phyloP scores from a whole-genome alignment of 75 land plant species.

The Cryptomeria japonica region DNA sequence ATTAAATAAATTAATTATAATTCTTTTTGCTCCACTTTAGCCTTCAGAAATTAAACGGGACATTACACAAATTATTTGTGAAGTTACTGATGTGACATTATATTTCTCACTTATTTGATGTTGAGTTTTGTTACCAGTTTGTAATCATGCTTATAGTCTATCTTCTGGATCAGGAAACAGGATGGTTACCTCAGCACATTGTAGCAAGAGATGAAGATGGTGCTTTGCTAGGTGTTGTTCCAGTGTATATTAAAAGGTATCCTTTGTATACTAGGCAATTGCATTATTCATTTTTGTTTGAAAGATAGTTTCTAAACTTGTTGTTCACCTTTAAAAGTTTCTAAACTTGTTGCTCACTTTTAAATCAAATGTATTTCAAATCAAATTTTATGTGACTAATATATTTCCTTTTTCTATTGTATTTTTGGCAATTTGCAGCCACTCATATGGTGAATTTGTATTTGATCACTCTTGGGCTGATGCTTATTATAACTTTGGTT shows the following conservation, averaged over 20 bases:
- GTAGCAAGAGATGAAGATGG: conserved; percentile 70
- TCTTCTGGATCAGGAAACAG: conserved; percentile 66
- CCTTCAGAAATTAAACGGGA: too few relatives aligned
- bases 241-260: conserved; percentile 96
- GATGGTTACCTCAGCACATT: conserved; percentile 92
- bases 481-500: conserved; percentile 85
- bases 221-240: conserved; percentile 82
- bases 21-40: too few relatives aligned
- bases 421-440: conserved; percentile 77
- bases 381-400: not conserved
- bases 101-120: not conserved
- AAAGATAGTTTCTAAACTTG: not conserved
- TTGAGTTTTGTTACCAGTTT: not conserved
- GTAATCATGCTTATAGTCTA: not conserved
- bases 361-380: not conserved
- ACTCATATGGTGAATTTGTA: conserved; percentile 98
- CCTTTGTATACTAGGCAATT: conserved; percentile 6
- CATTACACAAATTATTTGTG: not conserved
- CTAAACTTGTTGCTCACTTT: not conserved
- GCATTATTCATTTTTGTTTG: not conserved
- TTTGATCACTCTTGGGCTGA: conserved; percentile 98
- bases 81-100: not conserved
- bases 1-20: too few relatives aligned
- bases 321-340: not conserved
- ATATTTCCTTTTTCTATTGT: not conserved